phyloP scores from a whole-genome alignment of 176 grass and related monocot species.

The Phoenix dactylifera region DNA sequence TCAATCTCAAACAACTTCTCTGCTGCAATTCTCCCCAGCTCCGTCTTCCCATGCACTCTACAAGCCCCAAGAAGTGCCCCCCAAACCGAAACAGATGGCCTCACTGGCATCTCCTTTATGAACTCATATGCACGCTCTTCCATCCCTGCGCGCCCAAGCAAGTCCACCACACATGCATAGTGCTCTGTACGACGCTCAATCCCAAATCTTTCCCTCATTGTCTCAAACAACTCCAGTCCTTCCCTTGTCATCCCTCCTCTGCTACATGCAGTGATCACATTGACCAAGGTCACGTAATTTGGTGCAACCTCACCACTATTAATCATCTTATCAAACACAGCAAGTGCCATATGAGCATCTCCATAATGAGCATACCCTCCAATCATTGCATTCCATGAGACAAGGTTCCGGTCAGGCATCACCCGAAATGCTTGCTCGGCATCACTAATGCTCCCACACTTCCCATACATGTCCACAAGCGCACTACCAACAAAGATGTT shows the following conservation, averaged over 20 bases:
- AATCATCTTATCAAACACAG: constrained; percentile 55
- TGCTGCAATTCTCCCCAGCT: constrained; percentile 64
- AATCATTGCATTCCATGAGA: constrained; percentile 68
- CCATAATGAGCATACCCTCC: constrained; percentile 62
- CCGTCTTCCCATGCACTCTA: constrained; percentile 67
- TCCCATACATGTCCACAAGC: constrained; percentile 76
- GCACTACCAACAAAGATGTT: constrained; percentile 74
- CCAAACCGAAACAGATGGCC: constrained; percentile 64
- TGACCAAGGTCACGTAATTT: constrained; percentile 68
- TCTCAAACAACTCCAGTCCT: constrained; percentile 55
- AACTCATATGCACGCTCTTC: constrained; percentile 67
- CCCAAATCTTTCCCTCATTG: constrained; percentile 59
- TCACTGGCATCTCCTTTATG: constrained; percentile 59
- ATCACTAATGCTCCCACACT: constrained; percentile 51
- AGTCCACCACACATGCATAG: constrained; percentile 75
- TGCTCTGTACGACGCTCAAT: constrained; percentile 61
- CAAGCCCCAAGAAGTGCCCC: constrained; percentile 72
- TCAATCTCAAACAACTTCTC: constrained; percentile 73
- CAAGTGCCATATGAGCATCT: constrained; percentile 42
- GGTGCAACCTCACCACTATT: constrained; percentile 33
- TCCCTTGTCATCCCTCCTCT: constrained; percentile 59
- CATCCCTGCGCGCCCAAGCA: constrained; percentile 70
- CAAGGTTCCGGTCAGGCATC: constrained; percentile 50
- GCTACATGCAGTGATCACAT: constrained; percentile 57
- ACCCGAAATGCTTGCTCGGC: constrained; percentile 39